Base-by-base conservation (phyloP, 225 moss, liverwort and hornwort genomes). In the Bryum argenteum region DNA sequence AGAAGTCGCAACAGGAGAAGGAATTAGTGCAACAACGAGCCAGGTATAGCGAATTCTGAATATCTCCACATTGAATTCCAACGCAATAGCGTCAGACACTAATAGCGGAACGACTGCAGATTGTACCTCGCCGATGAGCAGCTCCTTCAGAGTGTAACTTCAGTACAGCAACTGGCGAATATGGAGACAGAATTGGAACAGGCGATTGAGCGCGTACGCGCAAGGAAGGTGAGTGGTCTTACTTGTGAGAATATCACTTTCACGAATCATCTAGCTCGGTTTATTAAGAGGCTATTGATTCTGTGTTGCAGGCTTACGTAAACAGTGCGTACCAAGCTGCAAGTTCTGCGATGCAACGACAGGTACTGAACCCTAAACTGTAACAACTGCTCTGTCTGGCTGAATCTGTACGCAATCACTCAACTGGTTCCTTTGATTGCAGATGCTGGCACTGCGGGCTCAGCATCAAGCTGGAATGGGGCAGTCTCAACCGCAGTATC, bases 121-220 rank as follows among this genome's bases (percentile, higher is more conserved):
- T 78, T 81, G 69, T 85, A 85, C 76, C 63, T 81, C 44, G 85
- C 85, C 20, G 85, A 85, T 58, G 81, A 85, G 52, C 85, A 81
- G 45, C 78, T 85, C 39, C 76, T 85, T 28, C 78, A 79, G 37
- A 75, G 67, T 66, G 72, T 85, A n/a, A 81, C 81, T n/a, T 85
- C 85, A 7, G 76, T 85, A n/a, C 85, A 85, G 78, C 85, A 85
- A 73, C 76, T 85, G 72, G 81, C 85, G 5, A 85, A 85, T 26
- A 85, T 84, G 84, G 84, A 84, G 64, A 81, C 81, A 22, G 84
- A 84, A 26, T 62, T 84, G 72, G 84, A 84, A 62, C 85, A 81
- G 62, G 85, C 85, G 65, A 75, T 85, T 61, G 85, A 79, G 75
- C 85, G 85, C 65, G 81, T 85, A 56, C 85, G 85, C 37, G 43